Evolutionary conservation across 1,284 basidiomycete species (phyloP), one percentile per base, ranked within the genome.

Genomic region (Tilletia setariae): DNA sequence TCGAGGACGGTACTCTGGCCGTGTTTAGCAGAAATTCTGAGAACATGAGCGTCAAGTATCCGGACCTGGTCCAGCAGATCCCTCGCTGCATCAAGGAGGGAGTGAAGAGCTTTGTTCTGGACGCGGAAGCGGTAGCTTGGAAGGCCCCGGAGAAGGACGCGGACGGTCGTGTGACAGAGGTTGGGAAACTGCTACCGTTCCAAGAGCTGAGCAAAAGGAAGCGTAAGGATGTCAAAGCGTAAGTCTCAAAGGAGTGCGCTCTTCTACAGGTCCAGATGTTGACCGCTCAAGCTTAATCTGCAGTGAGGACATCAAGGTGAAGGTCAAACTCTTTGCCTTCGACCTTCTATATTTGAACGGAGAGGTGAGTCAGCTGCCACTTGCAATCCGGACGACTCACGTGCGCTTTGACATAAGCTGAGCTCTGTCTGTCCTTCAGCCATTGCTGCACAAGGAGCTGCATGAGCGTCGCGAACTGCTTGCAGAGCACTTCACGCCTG

Each of bases 21-120:
- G 90, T 99, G 46, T 99, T 98, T 84, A 95, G 92, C 83, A 86
- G 96, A 64, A 99, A 99, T 84, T 96, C 93, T 43, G 96, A 99
- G 83, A 93, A 99, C 81, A 99, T 98, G 96, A 94, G 91, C 82
- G 94, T 94, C 81, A 99, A 98, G 82, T 98, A 98, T 84, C 96
- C 95, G 0, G 96, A 99, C 85, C 86, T 99, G 16, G 89, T 98
- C 19, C 92, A 93, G 76, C 94, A 98, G 80, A 86, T 98, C 42
- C 93, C 94, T 0, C 87, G 87, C 62, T 94, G 74, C 67, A 71
- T 79, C 79, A 87, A 74, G 49, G 74, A 90, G 3, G 85, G 85
- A 3, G 92, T 91, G 0, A 88, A 88, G 70, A 92, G 92, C 0
- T 96, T 98, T 81, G 93, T 98, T 8, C 85, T 98, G 67, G 96